Evolutionary conservation across 1,139 yeast species (phyloP), one percentile per base, ranked within the genome.

Genomic region (Barnettozyma hawaiiensis): DNA sequence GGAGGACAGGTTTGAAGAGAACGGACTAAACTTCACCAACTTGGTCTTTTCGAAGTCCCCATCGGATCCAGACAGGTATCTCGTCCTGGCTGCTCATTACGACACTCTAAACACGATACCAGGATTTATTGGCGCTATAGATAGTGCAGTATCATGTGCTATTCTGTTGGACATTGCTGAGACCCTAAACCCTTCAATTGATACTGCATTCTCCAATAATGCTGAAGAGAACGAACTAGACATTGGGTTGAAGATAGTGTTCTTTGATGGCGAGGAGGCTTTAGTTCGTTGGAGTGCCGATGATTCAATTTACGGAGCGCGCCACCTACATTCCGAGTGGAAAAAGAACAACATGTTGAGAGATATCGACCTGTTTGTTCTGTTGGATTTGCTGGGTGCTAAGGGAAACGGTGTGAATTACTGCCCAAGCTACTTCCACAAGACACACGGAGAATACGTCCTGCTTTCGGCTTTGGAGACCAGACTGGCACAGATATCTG

Each of bases 221-320:
- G 58, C 52, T 20, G 41, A 37, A 40, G 40, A 48, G 43, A 40
- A 43, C 22, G 43, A 44, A n/a, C 28, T 48, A 7, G 54, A 57
- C 12, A 44, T 59, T 3, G 78, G 78, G 0, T 46, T 76, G 5
- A 76, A 73, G 48, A 54, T 77, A 10, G 60, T 76, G 0, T 76
- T 77, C 51, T 73, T 76, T 43, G 82, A 77, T 50, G 82, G 83
- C 3, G 82, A 77, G 50, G 82, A 77, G 50, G 81, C 83, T 0
- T 52, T 74, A 21, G 60, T 61, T 4, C 56, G 63, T 15, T 77
- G 83, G 83, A 55, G 70, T 0, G 65, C 63, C 9, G 54, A 61
- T 0, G 82, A 77, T 48, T 75, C 81, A 0, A 63, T 75, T 4
- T 76, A 77, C 51, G 83, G 82, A 0, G 70, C 82, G 0, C 64